Conservation (phyloP, 192 early-diverging fungal genomes). For the Coemansia sp. region DNA sequence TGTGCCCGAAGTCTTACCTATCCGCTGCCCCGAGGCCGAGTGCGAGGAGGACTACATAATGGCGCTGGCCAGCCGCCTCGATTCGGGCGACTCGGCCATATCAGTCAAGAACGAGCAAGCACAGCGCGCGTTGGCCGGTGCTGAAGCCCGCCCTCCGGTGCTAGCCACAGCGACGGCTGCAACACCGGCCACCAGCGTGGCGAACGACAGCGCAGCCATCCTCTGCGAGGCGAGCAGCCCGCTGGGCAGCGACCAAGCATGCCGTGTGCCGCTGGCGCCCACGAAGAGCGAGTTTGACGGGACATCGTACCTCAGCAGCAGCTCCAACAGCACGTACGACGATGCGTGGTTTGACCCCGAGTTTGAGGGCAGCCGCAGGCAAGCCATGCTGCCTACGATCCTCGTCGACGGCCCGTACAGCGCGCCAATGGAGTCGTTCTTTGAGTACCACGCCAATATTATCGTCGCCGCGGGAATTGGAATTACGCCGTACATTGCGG, state of each 20-base stretch:
- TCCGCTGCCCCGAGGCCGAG: constrained; percentile 25
- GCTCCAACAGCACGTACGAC: constrained; percentile 36
- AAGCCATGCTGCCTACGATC: constrained; percentile 57
- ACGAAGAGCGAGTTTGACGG: constrained; percentile 41
- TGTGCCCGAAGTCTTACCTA: constrained; percentile 37
- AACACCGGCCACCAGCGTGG: neutral
- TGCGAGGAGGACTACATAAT: constrained; percentile 38
- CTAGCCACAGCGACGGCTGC: neutral
- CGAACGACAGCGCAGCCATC: neutral
- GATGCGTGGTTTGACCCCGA: constrained; percentile 38
- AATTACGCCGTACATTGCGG: constrained; percentile 67
- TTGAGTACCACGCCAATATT: constrained; percentile 69
- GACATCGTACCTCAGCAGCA: constrained; percentile 30
- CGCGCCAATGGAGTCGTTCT: constrained; percentile 72
- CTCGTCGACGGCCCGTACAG: constrained; percentile 77
- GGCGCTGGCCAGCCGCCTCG: constrained; percentile 38
- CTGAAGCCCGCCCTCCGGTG: neutral
- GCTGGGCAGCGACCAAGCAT: constrained; percentile 21
- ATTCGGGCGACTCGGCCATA: constrained; percentile 36
- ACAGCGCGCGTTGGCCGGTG: neutral
- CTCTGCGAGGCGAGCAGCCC: constrained; percentile 23
- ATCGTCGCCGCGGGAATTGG: constrained; percentile 80
- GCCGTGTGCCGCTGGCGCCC: constrained; percentile 20
- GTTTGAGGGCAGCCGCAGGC: constrained; percentile 7
- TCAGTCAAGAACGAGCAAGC: constrained; percentile 4